Base-by-base conservation (phyloP, 306 rosid genomes). In the Ochetophila trinervis region DNA sequence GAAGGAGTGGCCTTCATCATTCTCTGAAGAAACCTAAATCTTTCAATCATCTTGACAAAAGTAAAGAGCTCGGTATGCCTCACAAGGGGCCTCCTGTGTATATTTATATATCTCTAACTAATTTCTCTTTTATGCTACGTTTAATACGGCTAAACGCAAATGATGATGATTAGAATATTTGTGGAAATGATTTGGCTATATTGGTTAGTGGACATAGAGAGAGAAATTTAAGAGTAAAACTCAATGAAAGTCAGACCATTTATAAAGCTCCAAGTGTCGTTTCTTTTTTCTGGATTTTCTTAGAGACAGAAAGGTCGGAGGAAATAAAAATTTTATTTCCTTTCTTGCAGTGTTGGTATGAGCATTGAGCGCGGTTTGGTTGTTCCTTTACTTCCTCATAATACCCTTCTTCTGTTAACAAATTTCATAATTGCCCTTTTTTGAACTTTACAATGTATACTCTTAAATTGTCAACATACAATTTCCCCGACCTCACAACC, bases 1-100 rank as follows among this genome's bases (percentile, higher is more conserved):
- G 93, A 82, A 50, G 93, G 73, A 69, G 76, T 68, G 45, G 83
- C 76, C 83, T 87, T 93, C 72, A 75, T 60, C 74, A 83, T 60
- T 79, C 80, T 90, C 19, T 74, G 86, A 68, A 83, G 68, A 54
- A 76, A 70, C 1, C 76, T 62, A 9, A 64, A 37, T 65, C 81
- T 74, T 59, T 71, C 83, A 8, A 67, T 83, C 90, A 85, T 80
- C 65, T 12, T 68, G 14, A 6, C 4, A 6, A 17, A 6, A 5
- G 2, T 4, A 17, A 50, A 16, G 17, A 50, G 54, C 54, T 49
- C 3, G 53, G 7, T 50, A 50, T 69, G 55, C 77, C 75, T 74
- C 50, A 67, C 44, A 49, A 66, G 19, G 78, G 50, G 82, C 12
- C 45, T 40, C 45, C 0, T 12, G 2, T 12, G 45, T 40, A 0